Conservation (phyloP, 768 basidiomycete genomes). For the Calocybe indica region DNA sequence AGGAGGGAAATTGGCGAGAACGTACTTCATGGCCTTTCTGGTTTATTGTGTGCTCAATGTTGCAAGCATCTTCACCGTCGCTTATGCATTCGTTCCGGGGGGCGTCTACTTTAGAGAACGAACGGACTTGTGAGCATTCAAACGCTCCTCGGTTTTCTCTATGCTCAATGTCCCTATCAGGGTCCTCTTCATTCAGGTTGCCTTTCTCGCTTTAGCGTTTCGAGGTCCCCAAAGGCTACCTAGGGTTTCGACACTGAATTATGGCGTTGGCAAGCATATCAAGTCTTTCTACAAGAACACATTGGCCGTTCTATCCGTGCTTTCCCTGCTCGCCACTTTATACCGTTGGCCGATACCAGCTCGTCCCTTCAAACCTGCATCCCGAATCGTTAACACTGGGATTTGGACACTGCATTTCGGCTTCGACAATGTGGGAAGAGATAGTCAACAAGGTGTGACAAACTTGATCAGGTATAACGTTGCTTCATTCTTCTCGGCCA, state of each 20-base stretch:
- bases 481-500: neutral
- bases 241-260: slow-evolving; percentile 3
- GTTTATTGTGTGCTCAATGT: slow-evolving; percentile 60
- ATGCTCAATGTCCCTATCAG: slow-evolving; percentile 22
- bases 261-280: neutral
- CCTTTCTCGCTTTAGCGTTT: slow-evolving; percentile 44
- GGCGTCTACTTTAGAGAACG: slow-evolving; percentile 71
- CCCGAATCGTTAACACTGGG: slow-evolving; percentile 70
- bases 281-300: slow-evolving; percentile 23
- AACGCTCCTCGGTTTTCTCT: neutral
- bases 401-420: slow-evolving; percentile 96
- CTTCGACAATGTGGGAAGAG: slow-evolving; percentile 63
- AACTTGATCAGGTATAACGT: slow-evolving; percentile 34
- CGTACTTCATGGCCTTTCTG: slow-evolving; percentile 51
- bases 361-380: slow-evolving; percentile 55
- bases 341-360: slow-evolving; percentile 44
- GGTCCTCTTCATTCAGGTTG: slow-evolving; percentile 49
- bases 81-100: slow-evolving; percentile 87
- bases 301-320: slow-evolving; percentile 33
- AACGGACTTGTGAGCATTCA: slow-evolving; percentile 56
- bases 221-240: slow-evolving; percentile 20
- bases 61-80: slow-evolving; percentile 76
- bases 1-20: slow-evolving; percentile 35
- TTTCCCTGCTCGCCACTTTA: slow-evolving; percentile 48
- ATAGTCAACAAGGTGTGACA: slow-evolving; percentile 65